Evolutionary conservation across 768 basidiomycete genomes (phyloP).

Genomic region (Tricholoma sp.): DNA sequence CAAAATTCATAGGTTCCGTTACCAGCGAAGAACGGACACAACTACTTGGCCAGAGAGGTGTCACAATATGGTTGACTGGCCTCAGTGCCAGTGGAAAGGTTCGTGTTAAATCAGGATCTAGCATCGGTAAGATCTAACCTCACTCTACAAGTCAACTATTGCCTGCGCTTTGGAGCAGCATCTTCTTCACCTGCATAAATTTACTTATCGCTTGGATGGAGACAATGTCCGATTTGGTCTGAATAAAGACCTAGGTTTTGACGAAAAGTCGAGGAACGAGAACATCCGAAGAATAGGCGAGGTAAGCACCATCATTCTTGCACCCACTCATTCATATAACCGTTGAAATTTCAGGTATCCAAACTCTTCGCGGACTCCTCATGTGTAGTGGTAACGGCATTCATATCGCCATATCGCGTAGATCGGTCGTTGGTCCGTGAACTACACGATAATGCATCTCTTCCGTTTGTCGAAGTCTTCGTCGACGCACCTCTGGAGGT

Average conservation of each 20-base stretch:
- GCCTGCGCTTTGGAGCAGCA: constrained; percentile 97
- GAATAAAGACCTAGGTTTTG: constrained; percentile 95
- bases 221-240: constrained; percentile 95
- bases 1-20: constrained; percentile 58
- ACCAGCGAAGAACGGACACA: constrained; percentile 57
- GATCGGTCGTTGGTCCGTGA: constrained; percentile 82
- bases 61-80: constrained; percentile 96
- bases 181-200: constrained; percentile 80
- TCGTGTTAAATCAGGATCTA: constrained; percentile 5
- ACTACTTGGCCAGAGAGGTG: constrained; percentile 74
- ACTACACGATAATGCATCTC: constrained; percentile 65
- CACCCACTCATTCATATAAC: background rate
- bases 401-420: constrained; percentile 95
- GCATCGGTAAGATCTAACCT: background rate
- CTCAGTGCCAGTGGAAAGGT: constrained; percentile 95
- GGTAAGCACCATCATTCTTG: constrained; percentile 37
- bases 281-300: constrained; percentile 98
- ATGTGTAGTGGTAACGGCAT: constrained; percentile 86
- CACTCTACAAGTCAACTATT: constrained; percentile 73
- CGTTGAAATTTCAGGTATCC: constrained; percentile 58
- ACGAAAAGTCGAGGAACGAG: constrained; percentile 86
- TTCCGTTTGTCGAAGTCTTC: constrained; percentile 92
- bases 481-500: constrained; percentile 87
- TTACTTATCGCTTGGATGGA: constrained; percentile 90
- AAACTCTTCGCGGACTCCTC: constrained; percentile 89